A percentile compares a stretch with the other conserved stretches of the same genome.
phyloP scores from a whole-genome alignment of 2,329 filamentous ascomycete species.

The Escovopsis sp. region DNA sequence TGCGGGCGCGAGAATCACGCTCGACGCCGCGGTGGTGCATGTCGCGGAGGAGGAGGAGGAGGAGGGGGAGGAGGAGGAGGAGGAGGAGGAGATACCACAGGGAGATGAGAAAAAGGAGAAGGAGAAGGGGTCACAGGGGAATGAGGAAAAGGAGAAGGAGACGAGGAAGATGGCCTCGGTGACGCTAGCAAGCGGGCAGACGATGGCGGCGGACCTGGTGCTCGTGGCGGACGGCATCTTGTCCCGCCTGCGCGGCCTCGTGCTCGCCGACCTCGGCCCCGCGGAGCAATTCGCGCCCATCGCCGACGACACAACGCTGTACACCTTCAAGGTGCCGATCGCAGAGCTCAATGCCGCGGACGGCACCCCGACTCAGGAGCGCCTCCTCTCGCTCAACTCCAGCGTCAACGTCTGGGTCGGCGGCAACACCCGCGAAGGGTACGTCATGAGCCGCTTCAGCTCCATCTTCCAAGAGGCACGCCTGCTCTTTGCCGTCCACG shows the following conservation, averaged over 20 bases:
- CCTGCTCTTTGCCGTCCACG: slow-evolving; percentile 8
- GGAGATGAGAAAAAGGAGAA: too few species aligned
- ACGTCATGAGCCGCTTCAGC: slow-evolving; percentile 9
- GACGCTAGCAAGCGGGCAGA: slow-evolving; percentile 2
- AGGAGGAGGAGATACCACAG: too few species aligned
- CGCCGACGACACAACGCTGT: slow-evolving; percentile 8
- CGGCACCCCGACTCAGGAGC: slow-evolving; percentile 5
- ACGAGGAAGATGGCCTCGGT: too few species aligned
- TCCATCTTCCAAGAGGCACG: slow-evolving; percentile 3
- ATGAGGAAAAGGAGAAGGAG: too few species aligned
- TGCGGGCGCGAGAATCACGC: slow-evolving; percentile 1
- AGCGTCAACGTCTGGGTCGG: slow-evolving; percentile 10
- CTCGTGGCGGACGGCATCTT: slow-evolving; percentile 5
- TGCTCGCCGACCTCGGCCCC: slow-evolving; percentile 4
- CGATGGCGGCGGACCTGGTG: slow-evolving; percentile 1
- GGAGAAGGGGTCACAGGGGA: too few species aligned
- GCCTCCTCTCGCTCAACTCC: slow-evolving; percentile 2
- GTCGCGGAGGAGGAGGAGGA: neutral
- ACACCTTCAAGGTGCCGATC: slow-evolving; percentile 6
- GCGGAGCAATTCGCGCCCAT: slow-evolving; percentile 5
- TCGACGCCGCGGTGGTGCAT: neutral
- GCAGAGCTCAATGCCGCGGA: slow-evolving; percentile 8
- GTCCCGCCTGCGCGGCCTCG: slow-evolving; percentile 2
- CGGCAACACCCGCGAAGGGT: slow-evolving; percentile 1
- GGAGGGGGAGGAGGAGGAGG: too few species aligned